Evolutionary conservation across 1,284 basidiomycete species (phyloP).

Genomic region (Dichomitus squalens): DNA sequence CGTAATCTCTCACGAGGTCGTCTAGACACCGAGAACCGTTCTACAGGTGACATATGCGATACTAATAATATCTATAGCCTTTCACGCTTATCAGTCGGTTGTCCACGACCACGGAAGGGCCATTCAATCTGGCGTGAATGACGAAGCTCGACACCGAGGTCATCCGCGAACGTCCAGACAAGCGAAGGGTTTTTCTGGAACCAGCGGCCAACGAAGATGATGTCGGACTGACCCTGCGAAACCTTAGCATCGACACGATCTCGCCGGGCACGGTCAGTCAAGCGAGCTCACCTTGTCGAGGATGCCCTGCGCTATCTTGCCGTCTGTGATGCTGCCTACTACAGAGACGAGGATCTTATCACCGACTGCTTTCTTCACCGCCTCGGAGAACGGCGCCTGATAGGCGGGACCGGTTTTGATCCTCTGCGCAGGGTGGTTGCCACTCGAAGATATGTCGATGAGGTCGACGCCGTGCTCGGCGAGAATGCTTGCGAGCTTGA

Average conservation of each 20-base stretch:
- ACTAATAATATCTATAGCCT: too few species aligned
- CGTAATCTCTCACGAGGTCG: too few species aligned
- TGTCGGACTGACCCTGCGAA: slow-evolving; percentile 36
- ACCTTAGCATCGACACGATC: not conserved
- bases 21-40: too few species aligned
- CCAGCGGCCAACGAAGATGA: slow-evolving; percentile 47
- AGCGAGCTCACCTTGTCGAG: slow-evolving; percentile 40
- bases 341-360: slow-evolving; percentile 47
- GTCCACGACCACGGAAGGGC: slow-evolving; percentile 36
- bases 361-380: slow-evolving; percentile 45
- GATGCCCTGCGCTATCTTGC: slow-evolving; percentile 57
- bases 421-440: slow-evolving; percentile 39
- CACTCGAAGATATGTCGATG: slow-evolving; percentile 55
- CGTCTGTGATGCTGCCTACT: slow-evolving; percentile 62
- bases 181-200: slow-evolving; percentile 58
- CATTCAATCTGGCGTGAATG: slow-evolving; percentile 52
- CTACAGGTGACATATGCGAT: too few species aligned
- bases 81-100: too few species aligned
- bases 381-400: slow-evolving; percentile 49
- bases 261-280: not conserved
- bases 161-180: slow-evolving; percentile 52
- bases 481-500: slow-evolving; percentile 46
- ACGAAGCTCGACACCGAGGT: slow-evolving; percentile 50
- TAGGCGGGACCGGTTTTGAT: slow-evolving; percentile 36
- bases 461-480: slow-evolving; percentile 50